Conservation (phyloP, 2,329 filamentous ascomycete species). For the Monilinia aucupariae region DNA sequence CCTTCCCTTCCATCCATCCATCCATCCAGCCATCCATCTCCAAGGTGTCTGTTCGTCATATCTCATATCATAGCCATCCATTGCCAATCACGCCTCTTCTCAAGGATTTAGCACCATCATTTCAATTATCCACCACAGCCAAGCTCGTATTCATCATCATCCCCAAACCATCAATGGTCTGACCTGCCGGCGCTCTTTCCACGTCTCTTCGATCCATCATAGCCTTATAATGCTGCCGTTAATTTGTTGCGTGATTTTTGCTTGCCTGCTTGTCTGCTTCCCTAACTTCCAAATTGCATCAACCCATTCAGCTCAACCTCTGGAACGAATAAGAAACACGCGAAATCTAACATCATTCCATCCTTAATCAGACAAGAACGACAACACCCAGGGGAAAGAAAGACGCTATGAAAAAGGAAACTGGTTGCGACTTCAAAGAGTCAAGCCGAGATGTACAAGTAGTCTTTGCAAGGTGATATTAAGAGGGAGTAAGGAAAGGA, state of each 20-base stretch:
- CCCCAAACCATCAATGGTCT: not conserved
- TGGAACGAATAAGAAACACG: not conserved
- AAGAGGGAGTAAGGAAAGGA: slow-evolving; percentile 9
- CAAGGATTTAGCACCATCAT: not conserved
- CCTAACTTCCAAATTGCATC: not conserved
- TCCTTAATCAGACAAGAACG: not conserved
- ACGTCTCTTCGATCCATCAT: not conserved
- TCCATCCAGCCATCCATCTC: slow-evolving; percentile 1
- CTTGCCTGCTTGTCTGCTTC: not conserved
- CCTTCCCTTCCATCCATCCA: not conserved
- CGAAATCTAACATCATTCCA: slow-evolving; percentile 1
- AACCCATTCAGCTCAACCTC: not conserved
- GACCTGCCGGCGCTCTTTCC: not conserved
- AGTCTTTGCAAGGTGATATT: slow-evolving; percentile 5
- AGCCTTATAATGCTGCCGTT: not conserved
- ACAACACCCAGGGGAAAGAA: not conserved
- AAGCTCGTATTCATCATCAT: not conserved
- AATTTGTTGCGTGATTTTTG: not conserved
- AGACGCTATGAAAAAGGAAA: not conserved
- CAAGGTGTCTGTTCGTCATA: not conserved
- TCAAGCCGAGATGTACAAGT: not conserved
- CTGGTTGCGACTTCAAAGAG: not conserved
- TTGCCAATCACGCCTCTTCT: not conserved
- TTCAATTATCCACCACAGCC: not conserved
- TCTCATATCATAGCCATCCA: slow-evolving; percentile 2